Percentiles rank a stretch among this genome's conserved stretches.
phyloP scores from a whole-genome alignment of 2,329 filamentous ascomycete species.

The Davidsoniella eucalypti region DNA sequence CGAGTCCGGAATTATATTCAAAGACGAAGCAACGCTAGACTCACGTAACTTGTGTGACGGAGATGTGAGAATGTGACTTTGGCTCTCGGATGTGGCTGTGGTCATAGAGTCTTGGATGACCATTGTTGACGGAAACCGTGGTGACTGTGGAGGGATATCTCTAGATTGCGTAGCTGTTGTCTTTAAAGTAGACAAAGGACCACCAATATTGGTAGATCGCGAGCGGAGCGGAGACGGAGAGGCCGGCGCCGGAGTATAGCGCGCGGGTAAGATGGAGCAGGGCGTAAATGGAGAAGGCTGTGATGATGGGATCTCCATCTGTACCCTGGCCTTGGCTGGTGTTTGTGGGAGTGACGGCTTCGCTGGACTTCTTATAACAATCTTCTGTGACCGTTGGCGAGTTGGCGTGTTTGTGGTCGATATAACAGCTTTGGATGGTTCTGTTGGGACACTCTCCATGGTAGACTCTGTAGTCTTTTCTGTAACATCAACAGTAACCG shows the following conservation, averaged over 20 bases:
- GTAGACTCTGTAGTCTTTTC: not conserved
- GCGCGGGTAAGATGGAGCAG: conserved; percentile 18
- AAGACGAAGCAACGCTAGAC: not conserved
- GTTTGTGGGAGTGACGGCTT: conserved; percentile 24
- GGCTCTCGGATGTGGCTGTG: conserved; percentile 2
- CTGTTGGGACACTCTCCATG: not conserved
- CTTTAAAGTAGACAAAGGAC: conserved; percentile 13
- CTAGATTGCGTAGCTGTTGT: not conserved
- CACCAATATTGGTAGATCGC: conserved; percentile 18
- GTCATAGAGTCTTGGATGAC: conserved; percentile 31
- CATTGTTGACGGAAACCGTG: conserved; percentile 17
- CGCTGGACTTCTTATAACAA: not conserved
- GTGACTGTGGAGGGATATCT: not conserved
- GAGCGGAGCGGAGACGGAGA: conserved; percentile 28
- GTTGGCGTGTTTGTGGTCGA: not conserved
- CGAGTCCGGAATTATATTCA: too few relatives aligned
- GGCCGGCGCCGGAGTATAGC: conserved; percentile 20
- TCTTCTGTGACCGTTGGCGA: not conserved
- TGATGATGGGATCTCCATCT: conserved; percentile 29
- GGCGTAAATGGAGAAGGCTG: conserved; percentile 23
- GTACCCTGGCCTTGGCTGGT: conserved; percentile 20
- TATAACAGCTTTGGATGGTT: not conserved
- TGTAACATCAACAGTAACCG: not conserved
- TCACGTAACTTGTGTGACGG: not conserved
- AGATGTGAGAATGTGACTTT: not conserved